These are phyloP conservation scores for Fusarium continuum DNA, from an alignment of 2,329 filamentous ascomycete genomes.

Conservation along the genomic window DNA sequence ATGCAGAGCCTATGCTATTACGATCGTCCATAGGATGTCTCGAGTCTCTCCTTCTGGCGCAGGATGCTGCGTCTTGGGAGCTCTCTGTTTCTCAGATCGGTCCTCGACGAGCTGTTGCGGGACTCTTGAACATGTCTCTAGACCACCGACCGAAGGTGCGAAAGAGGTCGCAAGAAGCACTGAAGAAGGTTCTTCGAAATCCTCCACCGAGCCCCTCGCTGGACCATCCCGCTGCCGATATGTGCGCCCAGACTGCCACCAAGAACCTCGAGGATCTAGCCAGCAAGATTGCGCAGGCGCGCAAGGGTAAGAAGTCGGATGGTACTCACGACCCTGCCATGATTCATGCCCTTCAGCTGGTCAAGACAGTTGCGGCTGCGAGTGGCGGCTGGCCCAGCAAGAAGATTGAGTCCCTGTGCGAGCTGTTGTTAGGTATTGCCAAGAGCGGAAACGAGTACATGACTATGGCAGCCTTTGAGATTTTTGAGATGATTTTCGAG, in stretches of 20 bases:
- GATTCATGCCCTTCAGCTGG: constrained; percentile 90
- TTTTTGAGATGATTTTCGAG: constrained; percentile 96
- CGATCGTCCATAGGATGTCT: constrained; percentile 91
- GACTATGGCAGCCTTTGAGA: constrained; percentile 95
- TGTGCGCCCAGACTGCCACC: constrained; percentile 93
- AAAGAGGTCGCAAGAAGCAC: constrained; percentile 89
- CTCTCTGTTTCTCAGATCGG: constrained; percentile 83
- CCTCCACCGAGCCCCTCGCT: constrained; percentile 91
- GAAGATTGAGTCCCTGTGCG: constrained; percentile 92
- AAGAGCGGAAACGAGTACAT: constrained; percentile 93
- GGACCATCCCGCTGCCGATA: constrained; percentile 93
- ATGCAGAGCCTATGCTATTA: constrained; percentile 87
- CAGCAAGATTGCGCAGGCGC: constrained; percentile 66
- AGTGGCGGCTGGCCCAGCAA: constrained; percentile 96
- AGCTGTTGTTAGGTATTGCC: constrained; percentile 87
- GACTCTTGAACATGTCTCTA: constrained; percentile 82
- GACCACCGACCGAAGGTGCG: constrained; percentile 93
- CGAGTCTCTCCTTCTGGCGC: constrained; percentile 88
- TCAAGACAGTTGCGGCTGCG: constrained; percentile 86
- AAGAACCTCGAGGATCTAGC: constrained; percentile 81
- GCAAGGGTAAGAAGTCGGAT: constrained; percentile 70
- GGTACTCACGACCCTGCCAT: constrained; percentile 79
- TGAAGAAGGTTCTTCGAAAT: constrained; percentile 82
- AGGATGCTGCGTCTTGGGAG: constrained; percentile 89
- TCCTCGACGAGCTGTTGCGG: constrained; percentile 86